These are phyloP conservation scores for Aspergillus amoenus DNA, from an alignment of 2,329 filamentous ascomycete genomes.

Conservation along the genomic window DNA sequence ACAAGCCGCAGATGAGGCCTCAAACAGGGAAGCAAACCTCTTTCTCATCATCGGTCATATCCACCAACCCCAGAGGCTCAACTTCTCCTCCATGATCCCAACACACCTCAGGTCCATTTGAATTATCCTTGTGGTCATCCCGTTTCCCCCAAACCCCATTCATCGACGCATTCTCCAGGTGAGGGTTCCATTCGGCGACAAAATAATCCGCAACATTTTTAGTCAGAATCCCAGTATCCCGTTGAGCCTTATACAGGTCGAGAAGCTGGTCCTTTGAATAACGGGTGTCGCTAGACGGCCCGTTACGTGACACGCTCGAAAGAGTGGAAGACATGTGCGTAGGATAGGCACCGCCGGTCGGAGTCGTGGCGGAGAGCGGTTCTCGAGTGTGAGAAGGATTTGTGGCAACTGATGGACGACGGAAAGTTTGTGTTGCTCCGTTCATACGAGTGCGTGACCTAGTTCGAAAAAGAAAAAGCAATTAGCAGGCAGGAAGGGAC, in stretches of 20 bases:
- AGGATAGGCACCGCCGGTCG: conserved; percentile 54
- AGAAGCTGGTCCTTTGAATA: conserved; percentile 80
- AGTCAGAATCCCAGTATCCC: conserved; percentile 53
- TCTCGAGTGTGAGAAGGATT: conserved; percentile 50
- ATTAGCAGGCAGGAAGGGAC: background rate
- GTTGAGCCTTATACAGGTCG: conserved; percentile 65
- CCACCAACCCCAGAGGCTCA: conserved; percentile 69
- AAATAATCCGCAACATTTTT: conserved; percentile 68
- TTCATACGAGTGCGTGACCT: conserved; percentile 64
- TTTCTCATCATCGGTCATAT: conserved; percentile 68
- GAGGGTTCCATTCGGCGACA: conserved; percentile 76
- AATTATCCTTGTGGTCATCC: conserved; percentile 69
- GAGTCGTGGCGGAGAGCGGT: conserved; percentile 39
- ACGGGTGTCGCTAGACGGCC: conserved; percentile 56
- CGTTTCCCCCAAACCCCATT: conserved; percentile 73
- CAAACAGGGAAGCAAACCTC: conserved; percentile 48
- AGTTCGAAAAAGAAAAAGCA: background rate
- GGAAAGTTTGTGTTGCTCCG: conserved; percentile 67
- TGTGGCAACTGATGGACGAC: conserved; percentile 61
- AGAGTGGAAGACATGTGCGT: conserved; percentile 58
- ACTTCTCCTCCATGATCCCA: conserved; percentile 76
- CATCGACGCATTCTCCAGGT: conserved; percentile 62
- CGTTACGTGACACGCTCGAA: conserved; percentile 51
- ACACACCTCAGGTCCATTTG: conserved; percentile 83
- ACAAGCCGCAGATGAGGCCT: conserved; percentile 1